phyloP scores from a whole-genome alignment of 345 rosid genomes.

The Capsella bursapastoris region DNA sequence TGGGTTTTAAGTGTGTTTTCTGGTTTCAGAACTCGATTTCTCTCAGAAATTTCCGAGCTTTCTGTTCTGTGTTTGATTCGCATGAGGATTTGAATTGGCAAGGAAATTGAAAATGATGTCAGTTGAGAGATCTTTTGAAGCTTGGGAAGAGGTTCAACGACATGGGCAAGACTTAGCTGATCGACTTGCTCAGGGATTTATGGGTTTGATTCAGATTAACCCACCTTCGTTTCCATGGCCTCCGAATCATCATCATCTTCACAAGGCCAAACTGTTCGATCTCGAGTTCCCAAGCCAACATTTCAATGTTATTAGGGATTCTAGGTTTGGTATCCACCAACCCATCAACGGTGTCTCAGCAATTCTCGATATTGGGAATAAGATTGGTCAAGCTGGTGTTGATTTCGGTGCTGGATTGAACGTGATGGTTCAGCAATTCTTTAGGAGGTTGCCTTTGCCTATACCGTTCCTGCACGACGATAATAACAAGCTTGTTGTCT shows the following conservation, averaged over 20 bases:
- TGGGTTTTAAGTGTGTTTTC: neutral
- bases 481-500: constrained; percentile 42
- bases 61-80: neutral
- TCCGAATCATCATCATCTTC: constrained; percentile 60
- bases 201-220: constrained; percentile 75
- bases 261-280: constrained; percentile 62
- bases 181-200: constrained; percentile 84
- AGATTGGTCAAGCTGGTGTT: constrained; percentile 86
- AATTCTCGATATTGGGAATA: constrained; percentile 74
- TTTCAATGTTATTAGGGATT: constrained; percentile 51
- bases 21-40: constrained; percentile 18
- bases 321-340: constrained; percentile 50
- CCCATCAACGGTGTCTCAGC: constrained; percentile 66
- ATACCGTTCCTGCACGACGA: constrained; percentile 73
- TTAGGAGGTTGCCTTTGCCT: constrained; percentile 73
- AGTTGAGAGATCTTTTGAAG: constrained; percentile 89
- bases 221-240: constrained; percentile 74
- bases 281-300: constrained; percentile 65
- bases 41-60: constrained; percentile 3
- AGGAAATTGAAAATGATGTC: constrained; percentile 53
- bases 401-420: constrained; percentile 80
- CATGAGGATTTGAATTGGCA: constrained; percentile 16
- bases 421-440: constrained; percentile 81
- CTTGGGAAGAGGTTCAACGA: constrained; percentile 98
- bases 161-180: constrained; percentile 96